Base-by-base conservation (phyloP, 441 rosid genomes). In the Euphorbia corollata region DNA sequence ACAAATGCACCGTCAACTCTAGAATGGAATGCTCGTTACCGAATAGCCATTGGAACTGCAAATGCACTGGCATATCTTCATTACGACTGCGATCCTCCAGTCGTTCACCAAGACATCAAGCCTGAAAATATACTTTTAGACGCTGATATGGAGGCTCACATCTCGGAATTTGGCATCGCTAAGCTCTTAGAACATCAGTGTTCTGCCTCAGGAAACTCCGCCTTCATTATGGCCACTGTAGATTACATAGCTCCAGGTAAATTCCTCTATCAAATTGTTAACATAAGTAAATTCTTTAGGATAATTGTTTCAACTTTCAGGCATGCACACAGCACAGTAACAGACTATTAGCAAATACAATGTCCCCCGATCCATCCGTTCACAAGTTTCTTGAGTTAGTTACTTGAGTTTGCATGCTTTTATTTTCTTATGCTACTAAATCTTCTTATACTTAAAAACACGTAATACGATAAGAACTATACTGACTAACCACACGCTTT, bases 211-310 rank as follows among this genome's bases (percentile, higher is more conserved):
- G 65, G 80, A 11, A 70, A 78, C 24, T 79, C 92, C 32, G 43
- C 13, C 51, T 23, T 77, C 30, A 67, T 88, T 60, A 75, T 74
- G 4, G 96, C 93, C 54, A 92, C 98, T 4, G 63, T 83, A 43
- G 98, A 93, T 30, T 87, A 90, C 63, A 87, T 88, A 3, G 96
- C 96, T 60, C 97, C 97, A 63, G 96, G 93, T 86, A 76, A 45
- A 41, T 38, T 36, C n/a, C n/a, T n/a, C n/a, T n/a, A n/a, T n/a
- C n/a, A n/a, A n/a, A n/a, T n/a, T n/a, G n/a, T n/a, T n/a, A n/a
- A n/a, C n/a, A n/a, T n/a, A n/a, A n/a, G n/a, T n/a, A n/a, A n/a
- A n/a, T n/a, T n/a, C n/a, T n/a, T n/a, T 6, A 32, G 36, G 6
- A 32, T 32, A 32, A 32, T 32, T 32, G 6, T 32, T 32, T 32